Conservation (phyloP, 495 filamentous ascomycete genomes). For the Podospora pseudoanserina region DNA sequence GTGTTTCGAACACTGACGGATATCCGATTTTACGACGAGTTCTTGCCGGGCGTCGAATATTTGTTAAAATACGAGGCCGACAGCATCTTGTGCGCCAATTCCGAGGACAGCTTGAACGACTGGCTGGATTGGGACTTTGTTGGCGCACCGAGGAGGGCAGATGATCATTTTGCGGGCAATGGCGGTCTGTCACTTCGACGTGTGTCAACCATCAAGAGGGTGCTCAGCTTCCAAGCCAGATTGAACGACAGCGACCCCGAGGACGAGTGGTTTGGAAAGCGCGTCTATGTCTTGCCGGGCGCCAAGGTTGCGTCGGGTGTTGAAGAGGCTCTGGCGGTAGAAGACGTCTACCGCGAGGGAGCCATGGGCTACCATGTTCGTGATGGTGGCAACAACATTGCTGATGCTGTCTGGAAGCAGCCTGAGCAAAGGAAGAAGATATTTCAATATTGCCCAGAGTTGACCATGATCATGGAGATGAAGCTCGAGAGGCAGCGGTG, state of each 20-base stretch:
- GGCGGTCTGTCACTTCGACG: constrained; percentile 51
- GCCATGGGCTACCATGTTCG: constrained; percentile 50
- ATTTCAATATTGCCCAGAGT: constrained; percentile 49
- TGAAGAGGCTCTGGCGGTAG: constrained; percentile 42
- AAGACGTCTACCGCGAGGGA: constrained; percentile 41
- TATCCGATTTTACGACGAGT: constrained; percentile 46
- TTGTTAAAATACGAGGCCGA: constrained; percentile 47
- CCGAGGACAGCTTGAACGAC: constrained; percentile 42
- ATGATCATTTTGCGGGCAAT: constrained; percentile 45
- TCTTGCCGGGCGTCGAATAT: constrained; percentile 44
- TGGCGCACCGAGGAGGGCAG: constrained; percentile 42
- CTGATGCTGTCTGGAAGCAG: constrained; percentile 42
- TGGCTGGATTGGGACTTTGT: constrained; percentile 50
- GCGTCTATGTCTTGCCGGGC: constrained; percentile 41
- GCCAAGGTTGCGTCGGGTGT: constrained; percentile 40
- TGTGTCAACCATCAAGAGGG: constrained; percentile 39
- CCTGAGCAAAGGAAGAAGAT: constrained; percentile 36
- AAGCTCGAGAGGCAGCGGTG: constrained; percentile 47
- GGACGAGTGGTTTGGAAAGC: constrained; percentile 49
- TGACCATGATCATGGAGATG: constrained; percentile 49
- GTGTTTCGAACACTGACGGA: constrained; percentile 44
- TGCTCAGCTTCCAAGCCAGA: constrained; percentile 43
- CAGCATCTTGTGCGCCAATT: constrained; percentile 50
- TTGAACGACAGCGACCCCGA: constrained; percentile 45
- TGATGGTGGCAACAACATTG: constrained; percentile 35